phyloP scores from a whole-genome alignment of 495 filamentous ascomycete genomes.

The Delitschia confertaspora region DNA sequence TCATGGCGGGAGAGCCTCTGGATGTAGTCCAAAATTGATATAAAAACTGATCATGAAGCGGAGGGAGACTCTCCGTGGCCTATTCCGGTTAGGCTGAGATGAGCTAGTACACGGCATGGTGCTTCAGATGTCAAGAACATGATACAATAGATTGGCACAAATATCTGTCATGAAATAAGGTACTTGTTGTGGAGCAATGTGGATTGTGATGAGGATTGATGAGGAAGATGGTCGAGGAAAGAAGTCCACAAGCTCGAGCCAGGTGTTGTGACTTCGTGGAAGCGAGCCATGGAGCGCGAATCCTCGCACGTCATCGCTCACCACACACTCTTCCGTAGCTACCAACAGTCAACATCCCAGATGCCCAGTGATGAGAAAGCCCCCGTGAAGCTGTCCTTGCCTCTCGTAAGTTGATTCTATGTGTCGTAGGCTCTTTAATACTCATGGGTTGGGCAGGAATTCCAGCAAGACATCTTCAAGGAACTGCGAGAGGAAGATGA shows the following conservation, averaged over 20 bases:
- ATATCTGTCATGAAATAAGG: too few relatives aligned
- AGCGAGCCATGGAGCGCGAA: slow-evolving; percentile 1
- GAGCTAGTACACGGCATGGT: too few relatives aligned
- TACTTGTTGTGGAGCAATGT: too few relatives aligned
- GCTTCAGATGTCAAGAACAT: too few relatives aligned
- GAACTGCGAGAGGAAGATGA: slow-evolving; percentile 87
- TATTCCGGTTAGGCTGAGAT: slow-evolving; percentile 2
- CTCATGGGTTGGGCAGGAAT: slow-evolving; percentile 19
- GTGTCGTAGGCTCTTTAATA: neutral
- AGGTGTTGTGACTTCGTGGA: slow-evolving; percentile 12
- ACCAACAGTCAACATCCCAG: slow-evolving; percentile 7
- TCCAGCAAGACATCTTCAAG: slow-evolving; percentile 78
- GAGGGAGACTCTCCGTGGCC: slow-evolving; percentile 8
- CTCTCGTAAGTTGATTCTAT: slow-evolving; percentile 52
- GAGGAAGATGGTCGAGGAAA: neutral
- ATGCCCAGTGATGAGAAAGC: slow-evolving; percentile 34
- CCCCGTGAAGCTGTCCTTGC: slow-evolving; percentile 86
- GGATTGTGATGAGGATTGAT: too few relatives aligned
- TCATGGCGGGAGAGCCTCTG: neutral
- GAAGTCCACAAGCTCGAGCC: slow-evolving; percentile 2
- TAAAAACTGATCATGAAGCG: slow-evolving; percentile 1
- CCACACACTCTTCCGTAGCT: too few relatives aligned
- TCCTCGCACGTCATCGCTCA: slow-evolving; percentile 6
- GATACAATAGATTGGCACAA: too few relatives aligned
- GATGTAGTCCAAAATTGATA: slow-evolving; percentile 1